Evolutionary conservation across 2,329 filamentous ascomycete genomes (phyloP).

Genomic region (Mycocentrospora acerina): DNA sequence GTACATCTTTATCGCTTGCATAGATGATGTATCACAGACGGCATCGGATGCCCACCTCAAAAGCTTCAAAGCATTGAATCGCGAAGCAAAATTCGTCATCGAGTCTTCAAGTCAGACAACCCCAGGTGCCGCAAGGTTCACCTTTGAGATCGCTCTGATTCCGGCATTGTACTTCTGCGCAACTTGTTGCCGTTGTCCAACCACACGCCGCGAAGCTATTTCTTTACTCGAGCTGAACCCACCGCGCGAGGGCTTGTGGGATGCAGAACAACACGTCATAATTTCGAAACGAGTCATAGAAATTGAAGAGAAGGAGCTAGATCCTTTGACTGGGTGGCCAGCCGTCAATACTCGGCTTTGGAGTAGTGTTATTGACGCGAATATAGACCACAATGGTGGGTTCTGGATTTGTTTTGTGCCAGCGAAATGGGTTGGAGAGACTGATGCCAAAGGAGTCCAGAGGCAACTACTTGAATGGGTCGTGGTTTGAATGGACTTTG

Average conservation of each 20-base stretch:
- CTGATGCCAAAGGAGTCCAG: constrained; percentile 2
- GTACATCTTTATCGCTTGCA: constrained; percentile 12
- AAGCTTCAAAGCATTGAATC: constrained; percentile 16
- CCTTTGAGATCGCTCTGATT: constrained; percentile 23
- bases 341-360: constrained; percentile 1
- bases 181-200: constrained; percentile 20
- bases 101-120: constrained; percentile 10
- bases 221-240: constrained; percentile 16
- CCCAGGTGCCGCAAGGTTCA: constrained; percentile 16
- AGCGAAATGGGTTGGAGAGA: constrained; percentile 2
- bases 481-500: too few relatives aligned
- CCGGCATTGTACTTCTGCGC: constrained; percentile 13
- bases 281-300: constrained; percentile 19
- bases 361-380: background rate
- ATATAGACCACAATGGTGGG: constrained; percentile 3
- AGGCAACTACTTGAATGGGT: background rate
- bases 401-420: constrained; percentile 3
- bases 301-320: constrained; percentile 21
- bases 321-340: constrained; percentile 22
- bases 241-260: constrained; percentile 25
- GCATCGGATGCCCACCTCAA: constrained; percentile 17
- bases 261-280: constrained; percentile 17
- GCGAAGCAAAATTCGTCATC: constrained; percentile 20
- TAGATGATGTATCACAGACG: constrained; percentile 8
- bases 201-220: constrained; percentile 22